Evolutionary conservation across 1,139 yeast genomes (phyloP), one percentile per base, ranked within the genome.

Genomic region (Yamadazyma kanchanaburiensis): DNA sequence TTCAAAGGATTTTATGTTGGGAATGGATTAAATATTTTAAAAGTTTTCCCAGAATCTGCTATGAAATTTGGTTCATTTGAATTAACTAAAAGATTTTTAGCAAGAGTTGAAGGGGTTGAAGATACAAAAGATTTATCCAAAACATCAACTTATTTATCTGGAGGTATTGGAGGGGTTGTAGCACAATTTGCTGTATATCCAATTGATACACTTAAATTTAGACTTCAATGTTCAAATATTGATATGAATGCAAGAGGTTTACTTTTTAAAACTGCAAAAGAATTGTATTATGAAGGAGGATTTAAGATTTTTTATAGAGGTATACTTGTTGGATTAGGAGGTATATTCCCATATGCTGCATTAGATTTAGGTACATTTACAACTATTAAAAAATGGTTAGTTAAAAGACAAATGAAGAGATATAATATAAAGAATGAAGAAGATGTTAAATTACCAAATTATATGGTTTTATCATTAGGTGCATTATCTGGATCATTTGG

Each of bases 21-120:
- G 10, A 89, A 89, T 60, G 97, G 97, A 0, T 65, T 91, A 22
- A 91, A 91, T 53, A 89, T 85, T n/a, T 53, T 88, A 37, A 91
- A 91, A 52, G 96, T 91, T 18, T 87, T 91, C 51, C 98, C 98
- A 0, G 98, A 91, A 55, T 83, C 95, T 25, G 96, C 98, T 3
- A 91, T 91, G 77, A 91, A 91, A 53, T 91, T 91, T 58, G 97
- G 98, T 4, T 80, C 95, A 3, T 91, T 91, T 55, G 98, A 91
- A 55, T 75, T 89, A 5, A 80, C 91, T 0, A 91, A 91, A 49
- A 68, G 85, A 36, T 53, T 82, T 25, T 65, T 91, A 48, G 83
- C 95, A n/a, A 55, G 63, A 19, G 39, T 88, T 6, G 96, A 87
- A 56, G 95, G 95, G 8, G 78, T 78, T 2, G 70, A 71, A 13